Base-by-base conservation (phyloP, 1,139 yeast genomes). In the Blastobotrys indianensis region DNA sequence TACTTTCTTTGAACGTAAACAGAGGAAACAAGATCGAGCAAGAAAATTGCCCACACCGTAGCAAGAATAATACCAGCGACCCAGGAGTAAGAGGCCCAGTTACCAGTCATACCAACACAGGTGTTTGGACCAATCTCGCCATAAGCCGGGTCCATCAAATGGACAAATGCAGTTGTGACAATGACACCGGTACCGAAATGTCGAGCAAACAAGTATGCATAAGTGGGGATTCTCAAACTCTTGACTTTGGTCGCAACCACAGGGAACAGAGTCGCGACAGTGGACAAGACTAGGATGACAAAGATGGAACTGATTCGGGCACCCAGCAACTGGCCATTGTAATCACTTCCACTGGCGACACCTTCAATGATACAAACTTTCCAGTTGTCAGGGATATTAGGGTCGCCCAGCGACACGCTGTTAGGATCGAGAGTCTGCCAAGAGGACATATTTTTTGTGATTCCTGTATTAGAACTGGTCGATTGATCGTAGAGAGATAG, bases 151-250 rank as follows among this genome's bases (percentile, higher is more conserved):
- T 81, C 80, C 58, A 87, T 68, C 53, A 88, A 70, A 68, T 88
- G 97, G 46, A 87, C 80, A 58, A 86, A 85, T 0, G 94, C 94
- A 3, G 96, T 87, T 3, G 95, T 88, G 4, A 87, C 74, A 58
- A 88, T 87, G 43, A 88, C 95, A 48, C 97, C 97, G 1, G 95
- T 82, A 54, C 96, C 97, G 61, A 88, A 87, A 52, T 67, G 68
- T 36, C 54, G 80, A 44, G 86, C 83, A 45, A 79, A 66, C 56
- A 82, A 76, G 60, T 76, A 84, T 48, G 80, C 76, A 77, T 80
- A 76, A 25, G 70, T 57, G 3, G 80, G 85, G 54, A 80, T 59
- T 50, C 73, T 68, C 46, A 68, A 44, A 46, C 61, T 44, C 42
- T 53, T 57, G 44, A 55, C 44, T 12, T 49, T 52, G 41, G 48